Conservation (phyloP, 306 rosid species). For the Lathyrus sativus region DNA sequence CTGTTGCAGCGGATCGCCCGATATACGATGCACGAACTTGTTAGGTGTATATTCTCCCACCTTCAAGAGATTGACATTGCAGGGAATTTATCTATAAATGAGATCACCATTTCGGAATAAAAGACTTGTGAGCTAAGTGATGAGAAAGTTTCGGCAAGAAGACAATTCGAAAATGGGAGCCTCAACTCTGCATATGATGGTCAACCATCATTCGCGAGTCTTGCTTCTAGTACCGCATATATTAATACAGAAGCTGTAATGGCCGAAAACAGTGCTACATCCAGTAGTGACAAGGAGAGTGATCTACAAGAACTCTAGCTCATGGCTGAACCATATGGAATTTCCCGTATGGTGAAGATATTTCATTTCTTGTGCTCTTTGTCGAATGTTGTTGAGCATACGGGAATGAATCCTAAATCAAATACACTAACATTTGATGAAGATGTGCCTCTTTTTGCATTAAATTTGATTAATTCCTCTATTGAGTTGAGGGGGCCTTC, state of each 20-base stretch:
- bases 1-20: constrained; percentile 90
- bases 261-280: constrained; percentile 56
- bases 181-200: constrained; percentile 62
- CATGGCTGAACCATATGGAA: constrained; percentile 91
- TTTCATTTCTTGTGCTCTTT: too few species aligned
- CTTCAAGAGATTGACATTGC: constrained; percentile 79
- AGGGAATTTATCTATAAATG: too few species aligned
- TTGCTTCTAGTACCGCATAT: constrained; percentile 48
- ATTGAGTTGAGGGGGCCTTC: too few species aligned
- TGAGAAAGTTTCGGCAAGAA: constrained; percentile 66
- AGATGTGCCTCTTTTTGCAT: too few species aligned
- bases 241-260: constrained; percentile 53
- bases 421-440: too few species aligned
- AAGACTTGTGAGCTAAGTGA: constrained; percentile 61
- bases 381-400: too few species aligned
- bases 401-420: too few species aligned
- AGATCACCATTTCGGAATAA: constrained; percentile 47
- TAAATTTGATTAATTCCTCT: too few species aligned
- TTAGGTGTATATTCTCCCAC: constrained; percentile 87
- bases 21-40: constrained; percentile 89
- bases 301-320: constrained; percentile 65
- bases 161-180: constrained; percentile 78
- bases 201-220: constrained; percentile 54
- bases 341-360: too few species aligned
- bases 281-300: constrained; percentile 58